Percentiles rank a stretch among this genome's conserved stretches.
Evolutionary conservation across 345 rosid genomes (phyloP).

Genomic region (Populus euphratica): DNA sequence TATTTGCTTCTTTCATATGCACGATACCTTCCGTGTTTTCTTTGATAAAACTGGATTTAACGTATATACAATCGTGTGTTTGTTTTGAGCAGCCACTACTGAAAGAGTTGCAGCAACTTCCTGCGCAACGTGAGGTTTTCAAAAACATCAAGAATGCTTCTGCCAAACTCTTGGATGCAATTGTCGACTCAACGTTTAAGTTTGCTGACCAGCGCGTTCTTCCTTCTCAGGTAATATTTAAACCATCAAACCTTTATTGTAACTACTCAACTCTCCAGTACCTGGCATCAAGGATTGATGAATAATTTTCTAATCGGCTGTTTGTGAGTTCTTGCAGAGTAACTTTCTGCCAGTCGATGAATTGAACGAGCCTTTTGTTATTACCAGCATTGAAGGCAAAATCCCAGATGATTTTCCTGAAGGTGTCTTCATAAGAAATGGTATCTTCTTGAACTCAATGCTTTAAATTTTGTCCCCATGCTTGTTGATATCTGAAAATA

Average conservation of each 20-base stretch:
- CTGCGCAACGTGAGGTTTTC: conserved; percentile 21
- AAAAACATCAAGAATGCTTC: conserved; percentile 18
- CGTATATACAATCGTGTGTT: neutral
- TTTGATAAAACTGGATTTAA: neutral
- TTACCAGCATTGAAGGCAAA: conserved; percentile 18
- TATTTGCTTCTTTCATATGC: neutral
- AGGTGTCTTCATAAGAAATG: conserved; percentile 33
- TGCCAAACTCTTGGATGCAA: conserved; percentile 30
- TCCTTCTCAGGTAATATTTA: conserved; percentile 38
- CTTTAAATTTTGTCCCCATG: too few relatives aligned
- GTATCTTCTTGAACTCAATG: neutral
- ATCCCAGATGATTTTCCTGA: conserved; percentile 22
- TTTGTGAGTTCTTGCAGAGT: conserved; percentile 17
- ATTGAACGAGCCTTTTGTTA: conserved; percentile 5
- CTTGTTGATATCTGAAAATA: too few relatives aligned
- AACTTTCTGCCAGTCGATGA: conserved; percentile 40
- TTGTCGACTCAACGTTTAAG: conserved; percentile 38
- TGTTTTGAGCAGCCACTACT: conserved; percentile 25
- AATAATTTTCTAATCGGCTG: neutral
- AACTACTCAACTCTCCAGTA: neutral
- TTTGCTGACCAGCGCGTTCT: conserved; percentile 39
- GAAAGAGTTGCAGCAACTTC: conserved; percentile 16
- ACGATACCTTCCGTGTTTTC: neutral
- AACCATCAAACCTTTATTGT: neutral
- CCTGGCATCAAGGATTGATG: neutral